Conservation (phyloP, 768 basidiomycete genomes). For the Sarcodon aspratus region DNA sequence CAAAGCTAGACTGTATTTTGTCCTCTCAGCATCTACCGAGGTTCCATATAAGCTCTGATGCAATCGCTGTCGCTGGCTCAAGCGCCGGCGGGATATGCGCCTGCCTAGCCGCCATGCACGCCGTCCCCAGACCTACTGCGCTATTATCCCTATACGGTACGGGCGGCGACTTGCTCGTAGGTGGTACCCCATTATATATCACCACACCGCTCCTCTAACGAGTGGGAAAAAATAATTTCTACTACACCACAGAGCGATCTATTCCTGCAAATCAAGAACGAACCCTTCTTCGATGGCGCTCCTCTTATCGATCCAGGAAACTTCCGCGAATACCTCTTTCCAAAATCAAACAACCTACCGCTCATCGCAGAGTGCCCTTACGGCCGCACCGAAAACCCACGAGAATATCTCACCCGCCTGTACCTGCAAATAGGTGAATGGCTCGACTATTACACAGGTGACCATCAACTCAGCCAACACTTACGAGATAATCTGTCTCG, state of each 20-base stretch:
- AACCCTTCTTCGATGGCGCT: slow-evolving; percentile 41
- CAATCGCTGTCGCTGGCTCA: slow-evolving; percentile 41
- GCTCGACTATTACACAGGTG: slow-evolving; percentile 47
- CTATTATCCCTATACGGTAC: slow-evolving; percentile 49
- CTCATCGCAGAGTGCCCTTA: slow-evolving; percentile 31
- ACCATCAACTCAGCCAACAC: slow-evolving; percentile 28
- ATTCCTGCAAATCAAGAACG: slow-evolving; percentile 34
- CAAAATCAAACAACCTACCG: slow-evolving; percentile 17
- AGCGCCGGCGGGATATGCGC: slow-evolving; percentile 58
- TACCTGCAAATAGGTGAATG: slow-evolving; percentile 48
- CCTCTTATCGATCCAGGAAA: slow-evolving; percentile 41
- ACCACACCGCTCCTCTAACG: neutral
- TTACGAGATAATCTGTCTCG: slow-evolving; percentile 9
- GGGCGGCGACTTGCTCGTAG: slow-evolving; percentile 44
- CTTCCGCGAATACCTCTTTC: slow-evolving; percentile 39
- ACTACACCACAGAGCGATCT: slow-evolving; percentile 30
- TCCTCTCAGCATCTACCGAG: neutral
- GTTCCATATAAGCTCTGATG: slow-evolving; percentile 28
- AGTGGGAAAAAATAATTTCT: too few species aligned
- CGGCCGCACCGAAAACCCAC: slow-evolving; percentile 49
- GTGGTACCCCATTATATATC: slow-evolving; percentile 2
- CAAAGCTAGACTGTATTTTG: neutral
- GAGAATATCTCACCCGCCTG: slow-evolving; percentile 44
- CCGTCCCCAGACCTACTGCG: slow-evolving; percentile 39
- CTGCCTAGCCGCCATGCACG: slow-evolving; percentile 49